Base-by-base conservation (phyloP, 176 grass and related monocot genomes). In the Paspalum notatum region DNA sequence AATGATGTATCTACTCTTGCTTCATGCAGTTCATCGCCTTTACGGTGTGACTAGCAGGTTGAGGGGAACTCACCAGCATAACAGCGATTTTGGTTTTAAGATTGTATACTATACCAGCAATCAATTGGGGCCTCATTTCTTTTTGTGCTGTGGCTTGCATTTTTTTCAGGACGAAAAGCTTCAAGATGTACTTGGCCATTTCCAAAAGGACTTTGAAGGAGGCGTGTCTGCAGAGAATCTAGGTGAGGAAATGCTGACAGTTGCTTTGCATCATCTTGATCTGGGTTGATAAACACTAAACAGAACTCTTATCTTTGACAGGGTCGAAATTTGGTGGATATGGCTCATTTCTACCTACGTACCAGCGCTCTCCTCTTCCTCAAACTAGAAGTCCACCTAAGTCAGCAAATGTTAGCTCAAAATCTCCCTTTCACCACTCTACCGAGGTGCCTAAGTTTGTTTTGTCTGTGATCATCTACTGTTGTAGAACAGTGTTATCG, bases 261-360 rank as follows among this genome's bases (percentile, higher is more conserved):
- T 80, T 37, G 11, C 22, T 32, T 32, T 65, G 50, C 20, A 37
- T 80, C 25, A 77, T 61, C 61, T 75, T 66, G 61, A 76, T 74
- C 79, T 82, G 72, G 55, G 46, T 76, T 45, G 52, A 76, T 45
- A 57, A 82, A 71, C 62, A 80, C 85, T 85, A 78, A 89, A 32
- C 64, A 12, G 37, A 42, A 8, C 8, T 84, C 52, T 85, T 51
- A 76, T 83, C 70, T 90, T 76, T 77, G 39, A 76, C 76, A 99
- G 96, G 96, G 66, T 87, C 96, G 2, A 99, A 93, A 84, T 99
- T 87, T 87, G 92, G 93, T 76, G 96, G 93, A 58, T 99, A 99
- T 84, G 96, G 96, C 69, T 99, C 96, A 67, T 99, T 99, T 83
- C 85, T 99, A 65, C 96, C 96, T 54, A 85, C 90, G 5, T 89